Evolutionary conservation across 2,329 filamentous ascomycete genomes (phyloP).

Genomic region (Xylaria hypoxylon): DNA sequence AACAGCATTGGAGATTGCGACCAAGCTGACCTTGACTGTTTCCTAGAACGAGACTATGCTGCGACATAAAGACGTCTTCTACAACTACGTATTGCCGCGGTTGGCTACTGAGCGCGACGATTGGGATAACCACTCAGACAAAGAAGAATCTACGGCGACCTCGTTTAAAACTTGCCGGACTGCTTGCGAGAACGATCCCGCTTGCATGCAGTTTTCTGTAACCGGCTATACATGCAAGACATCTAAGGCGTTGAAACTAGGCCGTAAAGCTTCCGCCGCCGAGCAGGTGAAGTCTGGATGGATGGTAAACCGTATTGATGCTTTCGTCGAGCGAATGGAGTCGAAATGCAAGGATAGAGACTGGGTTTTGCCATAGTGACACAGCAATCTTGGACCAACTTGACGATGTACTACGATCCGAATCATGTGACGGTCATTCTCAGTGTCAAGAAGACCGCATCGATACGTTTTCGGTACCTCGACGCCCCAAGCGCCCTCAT

Average conservation of each 20-base stretch:
- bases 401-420: neutral
- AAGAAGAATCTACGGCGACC: conserved; percentile 37
- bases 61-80: conserved; percentile 50
- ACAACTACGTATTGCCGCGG: conserved; percentile 45
- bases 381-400: neutral
- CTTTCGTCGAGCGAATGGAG: conserved; percentile 47
- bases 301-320: conserved; percentile 49
- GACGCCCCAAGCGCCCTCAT: neutral
- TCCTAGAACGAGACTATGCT: conserved; percentile 44
- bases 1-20: neutral
- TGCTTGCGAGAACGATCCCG: conserved; percentile 43
- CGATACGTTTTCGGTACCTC: neutral
- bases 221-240: conserved; percentile 47
- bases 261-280: conserved; percentile 38
- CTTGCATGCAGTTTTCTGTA: conserved; percentile 51
- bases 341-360: conserved; percentile 38
- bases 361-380: conserved; percentile 45
- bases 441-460: neutral
- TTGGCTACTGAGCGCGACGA: conserved; percentile 42
- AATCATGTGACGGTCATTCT: neutral
- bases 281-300: conserved; percentile 48
- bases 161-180: conserved; percentile 47
- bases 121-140: conserved; percentile 51
- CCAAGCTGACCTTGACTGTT: conserved; percentile 20
- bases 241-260: conserved; percentile 45